Conservation (phyloP, 75 land plant genomes). For the Cunninghamia lanceolata region DNA sequence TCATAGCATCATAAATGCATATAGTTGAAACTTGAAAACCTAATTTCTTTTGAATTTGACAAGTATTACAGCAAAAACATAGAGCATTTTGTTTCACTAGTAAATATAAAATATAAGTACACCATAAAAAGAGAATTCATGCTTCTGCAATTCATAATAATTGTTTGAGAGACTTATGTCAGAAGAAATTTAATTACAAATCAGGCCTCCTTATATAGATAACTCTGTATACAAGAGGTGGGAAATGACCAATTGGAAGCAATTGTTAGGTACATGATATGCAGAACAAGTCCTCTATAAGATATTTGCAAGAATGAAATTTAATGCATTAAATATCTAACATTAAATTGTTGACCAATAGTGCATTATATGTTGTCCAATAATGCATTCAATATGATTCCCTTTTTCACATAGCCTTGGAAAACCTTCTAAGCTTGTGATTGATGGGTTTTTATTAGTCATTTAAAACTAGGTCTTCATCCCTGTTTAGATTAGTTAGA, state of each 20-base stretch:
- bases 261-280: neutral
- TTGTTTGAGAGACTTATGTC: neutral
- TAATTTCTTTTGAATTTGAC: neutral
- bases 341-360: neutral
- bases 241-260: neutral
- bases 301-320: neutral
- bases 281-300: neutral
- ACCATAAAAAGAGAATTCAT: neutral
- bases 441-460: neutral
- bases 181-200: neutral
- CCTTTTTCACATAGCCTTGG: too few species aligned
- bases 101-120: neutral
- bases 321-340: neutral
- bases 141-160: neutral
- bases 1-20: neutral
- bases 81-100: neutral
- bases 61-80: neutral
- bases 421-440: neutral
- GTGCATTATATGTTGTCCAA: neutral
- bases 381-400: too few species aligned
- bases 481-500: neutral
- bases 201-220: neutral
- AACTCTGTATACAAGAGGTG: neutral
- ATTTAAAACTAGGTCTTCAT: neutral
- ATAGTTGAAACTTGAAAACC: neutral